Base-by-base conservation (phyloP, 345 rosid species). In the Pugionium cornutum region DNA sequence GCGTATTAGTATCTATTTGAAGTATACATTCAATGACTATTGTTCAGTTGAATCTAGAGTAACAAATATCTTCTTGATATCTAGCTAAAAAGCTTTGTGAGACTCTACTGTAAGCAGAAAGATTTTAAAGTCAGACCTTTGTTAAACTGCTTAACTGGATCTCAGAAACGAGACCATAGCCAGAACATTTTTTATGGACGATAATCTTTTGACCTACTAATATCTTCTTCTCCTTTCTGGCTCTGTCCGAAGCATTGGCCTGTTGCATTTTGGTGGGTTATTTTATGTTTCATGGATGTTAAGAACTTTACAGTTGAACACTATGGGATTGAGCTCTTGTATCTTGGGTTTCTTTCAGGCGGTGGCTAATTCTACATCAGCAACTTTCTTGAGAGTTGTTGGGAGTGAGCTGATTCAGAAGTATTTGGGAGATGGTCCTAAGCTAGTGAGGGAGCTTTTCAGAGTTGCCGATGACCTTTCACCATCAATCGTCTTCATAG, bases 321-420 rank as follows among this genome's bases (percentile, higher is more conserved):
- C 3, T 53, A 11, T 33, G 51, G 35, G 4, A 68, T 29, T 54
- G 47, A 68, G 57, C 31, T 51, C 37, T 32, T 75, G 3, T 62
- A 6, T 9, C n/a, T 42, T 53, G 41, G 5, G 64, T 32, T 41
- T 65, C 2, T 67, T 67, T 72, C 78, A 95, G 99, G 99, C 97
- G 0, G 98, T 95, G 73, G 96, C 96, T 3, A 89, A 95, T 68
- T 95, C 99, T 57, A 95, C 99, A 52, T 89, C 99, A 41, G 95
- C 99, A 29, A 91, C 97, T 18, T 95, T 95, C 82, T 82, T 95
- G 67, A 91, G 96, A 54, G 96, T 95, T 68, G 95, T 95, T 69
- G 99, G 99, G 40, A 87, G 95, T 80, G 99, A 95, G 71, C 75
- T 95, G 62, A 91, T 95, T 76, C 99, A 95, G 56, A 95, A 95